Percentiles rank a stretch among this genome's conserved stretches.
Evolutionary conservation across 2,329 filamentous ascomycete genomes (phyloP).

Genomic region (Incumbomyces delicatus): DNA sequence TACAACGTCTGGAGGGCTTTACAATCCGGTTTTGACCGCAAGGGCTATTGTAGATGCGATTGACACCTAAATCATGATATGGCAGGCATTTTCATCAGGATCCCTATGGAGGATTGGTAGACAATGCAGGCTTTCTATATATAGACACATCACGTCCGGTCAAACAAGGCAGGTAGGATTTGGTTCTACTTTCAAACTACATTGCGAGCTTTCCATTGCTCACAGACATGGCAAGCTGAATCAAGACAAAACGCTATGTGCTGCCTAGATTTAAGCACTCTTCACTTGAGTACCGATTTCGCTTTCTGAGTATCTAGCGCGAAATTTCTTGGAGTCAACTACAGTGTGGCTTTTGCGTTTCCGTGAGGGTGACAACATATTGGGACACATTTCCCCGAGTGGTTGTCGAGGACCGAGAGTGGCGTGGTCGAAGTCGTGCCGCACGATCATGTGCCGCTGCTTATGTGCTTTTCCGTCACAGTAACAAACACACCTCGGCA

Average conservation of each 20-base stretch:
- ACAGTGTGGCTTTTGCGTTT: not conserved
- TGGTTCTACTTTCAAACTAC: no score
- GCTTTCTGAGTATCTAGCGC: not conserved
- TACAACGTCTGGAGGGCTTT: no score
- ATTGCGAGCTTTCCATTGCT: no score
- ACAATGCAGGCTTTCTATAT: not conserved
- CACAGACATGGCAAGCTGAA: no score
- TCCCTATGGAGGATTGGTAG: not conserved
- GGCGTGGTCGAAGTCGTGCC: not conserved
- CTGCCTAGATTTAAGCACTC: no score
- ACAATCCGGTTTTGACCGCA: not conserved
- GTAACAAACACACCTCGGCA: not conserved
- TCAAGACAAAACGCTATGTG: no score
- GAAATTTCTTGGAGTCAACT: not conserved
- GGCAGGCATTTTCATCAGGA: no score
- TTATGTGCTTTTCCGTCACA: not conserved
- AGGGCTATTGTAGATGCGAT: no score
- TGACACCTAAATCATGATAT: no score
- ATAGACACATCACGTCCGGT: not conserved
- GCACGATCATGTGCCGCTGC: not conserved
- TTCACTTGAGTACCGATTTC: not conserved
- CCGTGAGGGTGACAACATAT: not conserved
- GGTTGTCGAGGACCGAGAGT: not conserved
- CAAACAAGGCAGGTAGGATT: no score
- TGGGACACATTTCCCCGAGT: not conserved